A percentile compares a stretch with the other conserved stretches of the same genome.
Conservation (phyloP, 2,329 filamentous ascomycete species). For the Ceratocystis cacaofunesta region DNA sequence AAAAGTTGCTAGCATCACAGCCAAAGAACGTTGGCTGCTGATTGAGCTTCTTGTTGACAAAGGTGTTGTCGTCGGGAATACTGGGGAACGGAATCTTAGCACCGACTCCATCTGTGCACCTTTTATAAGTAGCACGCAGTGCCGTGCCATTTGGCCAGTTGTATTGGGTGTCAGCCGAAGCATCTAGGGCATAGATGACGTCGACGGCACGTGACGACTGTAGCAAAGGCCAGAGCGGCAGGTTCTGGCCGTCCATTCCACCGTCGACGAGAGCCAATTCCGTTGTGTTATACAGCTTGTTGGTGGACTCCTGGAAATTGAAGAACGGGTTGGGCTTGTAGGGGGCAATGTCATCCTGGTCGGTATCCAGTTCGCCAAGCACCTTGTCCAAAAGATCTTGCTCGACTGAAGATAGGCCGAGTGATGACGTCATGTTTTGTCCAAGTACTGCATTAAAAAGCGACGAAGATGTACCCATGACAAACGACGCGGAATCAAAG, state of each 20-base stretch:
- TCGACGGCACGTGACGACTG: constrained; percentile 38
- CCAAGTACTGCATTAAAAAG: constrained; percentile 68
- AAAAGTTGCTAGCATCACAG: constrained; percentile 42
- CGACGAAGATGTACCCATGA: constrained; percentile 70
- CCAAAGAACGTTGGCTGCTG: constrained; percentile 48
- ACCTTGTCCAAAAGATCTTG: constrained; percentile 32
- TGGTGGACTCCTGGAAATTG: constrained; percentile 34
- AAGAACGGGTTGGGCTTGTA: constrained; percentile 46
- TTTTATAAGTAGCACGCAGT: constrained; percentile 41
- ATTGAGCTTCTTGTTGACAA: constrained; percentile 44
- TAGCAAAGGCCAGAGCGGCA: constrained; percentile 55
- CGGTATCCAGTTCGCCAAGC: constrained; percentile 38
- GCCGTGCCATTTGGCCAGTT: constrained; percentile 48
- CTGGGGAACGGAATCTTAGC: constrained; percentile 43
- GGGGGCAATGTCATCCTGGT: constrained; percentile 61
- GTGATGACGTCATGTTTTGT: constrained; percentile 19
- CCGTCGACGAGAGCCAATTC: constrained; percentile 64
- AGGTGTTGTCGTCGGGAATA: constrained; percentile 40
- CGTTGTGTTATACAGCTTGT: constrained; percentile 30
- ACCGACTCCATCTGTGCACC: constrained; percentile 32
- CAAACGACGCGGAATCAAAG: constrained; percentile 64
- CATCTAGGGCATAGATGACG: constrained; percentile 51
- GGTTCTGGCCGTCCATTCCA: constrained; percentile 64
- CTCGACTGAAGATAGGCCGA: constrained; percentile 23
- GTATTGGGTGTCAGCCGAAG: constrained; percentile 42